phyloP scores from a whole-genome alignment of 176 grass and related monocot species.

The Pontederia paniculata region DNA sequence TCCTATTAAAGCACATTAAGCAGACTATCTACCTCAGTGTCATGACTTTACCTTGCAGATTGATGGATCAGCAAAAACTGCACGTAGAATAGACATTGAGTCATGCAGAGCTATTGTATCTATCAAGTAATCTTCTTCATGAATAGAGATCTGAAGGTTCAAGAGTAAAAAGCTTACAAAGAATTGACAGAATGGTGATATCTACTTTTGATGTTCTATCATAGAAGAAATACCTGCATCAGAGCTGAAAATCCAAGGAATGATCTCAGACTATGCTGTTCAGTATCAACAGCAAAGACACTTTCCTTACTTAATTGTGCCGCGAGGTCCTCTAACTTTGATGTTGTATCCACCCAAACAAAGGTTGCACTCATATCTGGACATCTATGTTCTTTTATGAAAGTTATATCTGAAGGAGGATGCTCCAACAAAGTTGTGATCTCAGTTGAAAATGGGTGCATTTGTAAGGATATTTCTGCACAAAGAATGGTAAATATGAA shows the following conservation, averaged over 20 bases:
- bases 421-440: conserved; percentile 54
- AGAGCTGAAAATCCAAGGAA: conserved; percentile 94
- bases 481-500: conserved; percentile 20
- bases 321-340: conserved; percentile 46
- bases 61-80: conserved; percentile 63
- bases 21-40: conserved; percentile 1
- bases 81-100: conserved; percentile 48
- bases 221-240: conserved; percentile 54
- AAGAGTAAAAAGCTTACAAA: not conserved
- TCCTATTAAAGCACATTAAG: too few species aligned
- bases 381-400: conserved; percentile 22
- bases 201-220: too few species aligned
- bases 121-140: conserved; percentile 76
- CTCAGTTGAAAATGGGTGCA: conserved; percentile 72
- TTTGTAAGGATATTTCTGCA: conserved; percentile 42
- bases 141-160: conserved; percentile 51
- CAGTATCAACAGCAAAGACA: conserved; percentile 78
- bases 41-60: conserved; percentile 66
- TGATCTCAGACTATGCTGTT: conserved; percentile 85
- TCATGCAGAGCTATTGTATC: conserved; percentile 91
- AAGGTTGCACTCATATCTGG: conserved; percentile 32
- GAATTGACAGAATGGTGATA: not conserved
- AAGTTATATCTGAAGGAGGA: conserved; percentile 26
- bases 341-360: conserved; percentile 71
- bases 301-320: conserved; percentile 37